phyloP scores from a whole-genome alignment of 495 filamentous ascomycete genomes.

The Tuber calosporum region DNA sequence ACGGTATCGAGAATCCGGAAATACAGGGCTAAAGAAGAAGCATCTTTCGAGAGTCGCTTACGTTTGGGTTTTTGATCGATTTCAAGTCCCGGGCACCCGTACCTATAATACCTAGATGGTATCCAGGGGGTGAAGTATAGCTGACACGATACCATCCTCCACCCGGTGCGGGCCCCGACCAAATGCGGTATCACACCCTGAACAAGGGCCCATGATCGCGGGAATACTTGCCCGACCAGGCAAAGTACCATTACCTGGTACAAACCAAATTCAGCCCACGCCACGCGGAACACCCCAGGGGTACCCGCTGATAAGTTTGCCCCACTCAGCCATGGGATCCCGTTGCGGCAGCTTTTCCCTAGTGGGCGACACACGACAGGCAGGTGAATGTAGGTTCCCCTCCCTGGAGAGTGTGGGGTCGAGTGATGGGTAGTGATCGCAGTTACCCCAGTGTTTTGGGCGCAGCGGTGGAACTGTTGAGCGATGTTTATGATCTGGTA shows the following conservation, averaged over 20 bases:
- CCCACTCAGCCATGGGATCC: not conserved
- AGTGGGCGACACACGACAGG: not conserved
- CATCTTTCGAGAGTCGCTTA: not conserved
- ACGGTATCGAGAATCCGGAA: not conserved
- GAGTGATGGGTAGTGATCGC: not conserved
- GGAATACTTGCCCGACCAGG: too few relatives aligned
- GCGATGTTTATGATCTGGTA: too few relatives aligned
- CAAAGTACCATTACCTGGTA: too few relatives aligned
- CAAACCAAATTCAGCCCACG: too few relatives aligned
- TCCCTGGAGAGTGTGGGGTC: not conserved
- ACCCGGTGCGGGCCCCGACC: not conserved
- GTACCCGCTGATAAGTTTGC: not conserved
- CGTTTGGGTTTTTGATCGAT: not conserved
- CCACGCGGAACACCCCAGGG: too few relatives aligned
- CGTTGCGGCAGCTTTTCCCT: too few relatives aligned
- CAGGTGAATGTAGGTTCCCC: not conserved
- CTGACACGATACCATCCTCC: not conserved
- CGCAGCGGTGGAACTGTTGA: too few relatives aligned
- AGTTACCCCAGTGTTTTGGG: too few relatives aligned
- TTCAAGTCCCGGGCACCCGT: not conserved
- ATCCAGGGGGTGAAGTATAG: not conserved
- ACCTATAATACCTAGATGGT: not conserved
- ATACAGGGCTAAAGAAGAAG: not conserved
- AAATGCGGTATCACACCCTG: not conserved
- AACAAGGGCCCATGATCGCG: not conserved